These are phyloP conservation scores for Actinomucor elegans DNA, from an alignment of 371 early-diverging fungal genomes.

Conservation along the genomic window DNA sequence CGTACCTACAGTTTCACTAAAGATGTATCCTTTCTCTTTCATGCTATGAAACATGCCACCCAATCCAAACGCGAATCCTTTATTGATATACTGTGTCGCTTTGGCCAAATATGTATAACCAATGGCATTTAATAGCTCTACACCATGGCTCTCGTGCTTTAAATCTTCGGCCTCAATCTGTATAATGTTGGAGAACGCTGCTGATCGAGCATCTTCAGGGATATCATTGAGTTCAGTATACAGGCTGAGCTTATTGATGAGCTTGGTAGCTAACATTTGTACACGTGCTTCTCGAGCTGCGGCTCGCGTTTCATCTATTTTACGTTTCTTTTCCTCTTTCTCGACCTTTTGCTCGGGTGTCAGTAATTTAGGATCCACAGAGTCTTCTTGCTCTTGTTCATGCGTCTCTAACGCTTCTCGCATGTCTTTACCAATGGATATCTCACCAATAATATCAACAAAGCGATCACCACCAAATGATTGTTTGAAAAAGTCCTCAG, in stretches of 20 bases:
- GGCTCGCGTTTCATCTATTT: slow-evolving; percentile 41
- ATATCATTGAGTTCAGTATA: slow-evolving; percentile 71
- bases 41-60: slow-evolving; percentile 69
- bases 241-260: slow-evolving; percentile 68
- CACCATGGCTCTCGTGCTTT: slow-evolving; percentile 87
- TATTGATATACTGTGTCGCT: slow-evolving; percentile 82
- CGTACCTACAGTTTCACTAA: slow-evolving; percentile 88
- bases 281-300: slow-evolving; percentile 70
- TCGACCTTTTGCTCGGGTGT: slow-evolving; percentile 64
- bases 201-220: slow-evolving; percentile 22
- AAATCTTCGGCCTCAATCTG: slow-evolving; percentile 84
- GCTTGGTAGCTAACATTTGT: slow-evolving; percentile 61
- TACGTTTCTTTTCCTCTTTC: slow-evolving; percentile 45
- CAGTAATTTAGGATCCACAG: slow-evolving; percentile 12
- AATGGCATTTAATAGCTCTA: slow-evolving; percentile 90
- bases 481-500: slow-evolving; percentile 91
- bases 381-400: slow-evolving; percentile 35
- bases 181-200: slow-evolving; percentile 69
- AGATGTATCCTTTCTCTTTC: slow-evolving; percentile 81
- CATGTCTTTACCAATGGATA: slow-evolving; percentile 91
- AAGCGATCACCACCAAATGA: slow-evolving; percentile 96
- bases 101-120: slow-evolving; percentile 89
- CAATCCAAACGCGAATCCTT: slow-evolving; percentile 71
- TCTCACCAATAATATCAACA: slow-evolving; percentile 93
- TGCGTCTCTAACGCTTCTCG: slow-evolving; percentile 72